These are phyloP conservation scores for Scenedesmus sp. DNA, from an alignment of 163 green algal genomes.

Conservation along the genomic window DNA sequence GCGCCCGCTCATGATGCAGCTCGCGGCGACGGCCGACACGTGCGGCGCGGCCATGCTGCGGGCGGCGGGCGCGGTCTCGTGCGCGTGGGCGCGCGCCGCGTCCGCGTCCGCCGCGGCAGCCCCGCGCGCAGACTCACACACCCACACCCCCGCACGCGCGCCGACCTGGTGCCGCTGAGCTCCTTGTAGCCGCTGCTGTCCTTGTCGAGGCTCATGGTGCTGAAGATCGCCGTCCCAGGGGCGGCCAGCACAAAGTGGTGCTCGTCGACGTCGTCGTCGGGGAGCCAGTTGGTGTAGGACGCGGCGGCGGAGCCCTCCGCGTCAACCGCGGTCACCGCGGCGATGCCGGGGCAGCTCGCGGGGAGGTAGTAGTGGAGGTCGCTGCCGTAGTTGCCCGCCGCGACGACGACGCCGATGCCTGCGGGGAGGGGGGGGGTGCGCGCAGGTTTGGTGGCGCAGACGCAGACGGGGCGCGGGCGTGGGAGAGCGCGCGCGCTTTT, in stretches of 20 bases:
- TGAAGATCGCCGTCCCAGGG: not conserved
- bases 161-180: not conserved
- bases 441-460: too few relatives aligned
- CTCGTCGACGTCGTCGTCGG: not conserved
- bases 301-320: not conserved
- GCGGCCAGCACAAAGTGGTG: not conserved
- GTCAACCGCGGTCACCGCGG: not conserved
- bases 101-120: too few relatives aligned
- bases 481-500: too few relatives aligned
- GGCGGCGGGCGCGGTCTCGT: not conserved
- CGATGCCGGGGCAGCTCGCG: not conserved
- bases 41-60: not conserved
- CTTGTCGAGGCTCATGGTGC: not conserved
- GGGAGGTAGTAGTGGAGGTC: constrained; percentile 1
- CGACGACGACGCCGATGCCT: not conserved
- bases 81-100: not conserved
- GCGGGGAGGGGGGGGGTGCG: too few relatives aligned
- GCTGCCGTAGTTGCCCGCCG: not conserved
- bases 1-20: not conserved
- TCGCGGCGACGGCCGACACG: not conserved
- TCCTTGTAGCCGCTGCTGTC: constrained; percentile 6
- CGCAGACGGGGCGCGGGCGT: too few relatives aligned
- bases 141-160: too few relatives aligned
- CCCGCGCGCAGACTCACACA: too few relatives aligned
- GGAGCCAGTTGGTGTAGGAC: not conserved